Evolutionary conservation across 805 yeast genomes (phyloP), one percentile per base, ranked within the genome.

Genomic region (Starmerella vitae): DNA sequence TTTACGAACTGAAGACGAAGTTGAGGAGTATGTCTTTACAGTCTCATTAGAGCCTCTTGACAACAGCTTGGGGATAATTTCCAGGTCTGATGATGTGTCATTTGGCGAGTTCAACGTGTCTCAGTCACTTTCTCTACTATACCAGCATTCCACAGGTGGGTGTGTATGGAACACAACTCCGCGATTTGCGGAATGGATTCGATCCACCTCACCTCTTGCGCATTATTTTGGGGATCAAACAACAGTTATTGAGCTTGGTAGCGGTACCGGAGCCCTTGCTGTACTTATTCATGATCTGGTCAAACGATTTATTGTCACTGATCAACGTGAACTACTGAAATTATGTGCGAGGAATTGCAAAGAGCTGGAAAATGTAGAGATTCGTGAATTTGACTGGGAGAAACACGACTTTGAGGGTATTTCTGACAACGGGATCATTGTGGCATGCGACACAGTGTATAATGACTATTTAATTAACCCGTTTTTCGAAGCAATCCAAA

Each of bases 371-470:
- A 44, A 36, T 19, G 45, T 51, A 4, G 21, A 31, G 8, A 36
- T 48, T 3, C 17, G 9, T 3, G 50, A 43, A 20, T 47, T 44
- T 20, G 55, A 51, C 38, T 51, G 55, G 55, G 54, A 48, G 30
- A 15, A 18, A 13, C 47, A 48, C n/a, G 48, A 44, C 15, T 46
- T 42, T 29, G 19, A 9, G 2, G 37, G 28, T 2, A n/a, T 25
- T 5, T 39, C 34, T 5, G 39, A 32, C 10, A 33, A 26, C 12
- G 38, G 41, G 8, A 25, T 40, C 5, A 28, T 51, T 4, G 30
- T 51, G 12, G 48, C 55, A 3, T 48, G 52, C 34, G 55, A 51
- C 29, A 50, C 54, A 2, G 42, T 51, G 14, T 51, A 50, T 39
- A 51, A 51, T 33, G 49, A 42, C 10, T 42, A 37, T 28, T 39